Conservation (phyloP, 306 rosid genomes). For the Gleditsia sinensis region DNA sequence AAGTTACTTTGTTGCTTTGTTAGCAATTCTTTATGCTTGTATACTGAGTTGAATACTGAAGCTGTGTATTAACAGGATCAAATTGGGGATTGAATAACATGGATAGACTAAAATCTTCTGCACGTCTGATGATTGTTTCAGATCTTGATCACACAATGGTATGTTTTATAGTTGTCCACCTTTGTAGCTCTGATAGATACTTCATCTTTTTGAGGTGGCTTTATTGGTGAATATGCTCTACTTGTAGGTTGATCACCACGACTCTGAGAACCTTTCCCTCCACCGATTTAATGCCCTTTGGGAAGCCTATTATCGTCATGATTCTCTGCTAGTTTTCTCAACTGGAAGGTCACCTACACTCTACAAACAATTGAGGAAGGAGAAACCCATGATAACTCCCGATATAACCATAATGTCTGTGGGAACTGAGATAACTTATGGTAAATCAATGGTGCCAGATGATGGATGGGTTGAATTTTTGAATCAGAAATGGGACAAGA, state of each 20-base stretch:
- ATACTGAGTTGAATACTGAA: neutral
- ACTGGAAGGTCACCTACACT: slow-evolving; percentile 93
- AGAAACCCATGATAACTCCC: slow-evolving; percentile 96
- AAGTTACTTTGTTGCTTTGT: neutral
- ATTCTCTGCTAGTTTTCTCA: slow-evolving; percentile 90
- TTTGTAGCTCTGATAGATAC: neutral
- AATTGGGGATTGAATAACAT: slow-evolving; percentile 46
- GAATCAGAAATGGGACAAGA: slow-evolving; percentile 81
- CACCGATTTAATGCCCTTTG: slow-evolving; percentile 87
- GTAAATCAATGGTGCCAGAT: slow-evolving; percentile 78
- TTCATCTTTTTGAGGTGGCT: slow-evolving; percentile 30
- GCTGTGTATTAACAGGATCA: slow-evolving; percentile 36
- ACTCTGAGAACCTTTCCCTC: slow-evolving; percentile 75
- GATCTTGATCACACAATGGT: slow-evolving; percentile 99
- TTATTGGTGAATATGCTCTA: slow-evolving; percentile 27
- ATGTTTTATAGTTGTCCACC: slow-evolving; percentile 17
- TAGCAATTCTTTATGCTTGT: neutral
- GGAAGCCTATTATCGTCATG: slow-evolving; percentile 84
- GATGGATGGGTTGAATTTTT: slow-evolving; percentile 85
- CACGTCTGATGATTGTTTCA: slow-evolving; percentile 91
- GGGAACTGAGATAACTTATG: slow-evolving; percentile 98
- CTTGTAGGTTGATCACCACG: slow-evolving; percentile 95
- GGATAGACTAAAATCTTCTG: slow-evolving; percentile 63
- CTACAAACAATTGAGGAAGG: slow-evolving; percentile 83
- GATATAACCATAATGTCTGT: slow-evolving; percentile 95